A percentile compares a stretch with the other conserved stretches of the same genome.
Evolutionary conservation across 2,329 filamentous ascomycete genomes (phyloP).

Genomic region (Hymenoscyphus repandus): DNA sequence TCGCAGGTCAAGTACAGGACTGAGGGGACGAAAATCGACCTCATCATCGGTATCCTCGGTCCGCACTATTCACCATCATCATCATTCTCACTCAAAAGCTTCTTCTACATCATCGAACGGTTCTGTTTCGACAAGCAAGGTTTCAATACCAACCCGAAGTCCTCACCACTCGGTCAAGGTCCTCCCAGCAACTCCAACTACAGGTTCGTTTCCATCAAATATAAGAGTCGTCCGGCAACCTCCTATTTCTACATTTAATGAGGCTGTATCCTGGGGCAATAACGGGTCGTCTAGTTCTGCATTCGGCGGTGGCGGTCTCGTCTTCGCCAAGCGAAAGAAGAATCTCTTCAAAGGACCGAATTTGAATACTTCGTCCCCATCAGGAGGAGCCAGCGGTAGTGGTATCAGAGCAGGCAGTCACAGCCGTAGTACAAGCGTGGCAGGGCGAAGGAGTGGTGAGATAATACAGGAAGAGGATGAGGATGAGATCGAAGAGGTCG

Average conservation of each 20-base stretch:
- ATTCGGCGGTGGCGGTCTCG: conserved; percentile 57
- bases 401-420: conserved; percentile 33
- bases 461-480: conserved; percentile 65
- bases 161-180: conserved; percentile 92
- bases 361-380: conserved; percentile 39
- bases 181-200: conserved; percentile 82
- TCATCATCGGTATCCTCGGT: conserved; percentile 93
- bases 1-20: conserved; percentile 73
- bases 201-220: conserved; percentile 72
- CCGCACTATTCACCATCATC: conserved; percentile 81
- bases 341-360: conserved; percentile 79
- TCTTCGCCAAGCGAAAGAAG: conserved; percentile 78
- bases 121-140: conserved; percentile 66
- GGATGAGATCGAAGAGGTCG: conserved; percentile 43
- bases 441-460: conserved; percentile 65
- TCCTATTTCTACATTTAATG: conserved; percentile 50
- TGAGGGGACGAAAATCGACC: conserved; percentile 90
- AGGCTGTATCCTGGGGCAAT: conserved; percentile 46
- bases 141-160: conserved; percentile 59
- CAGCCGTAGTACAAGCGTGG: conserved; percentile 56
- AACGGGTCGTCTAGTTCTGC: conserved; percentile 49
- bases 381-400: conserved; percentile 23
- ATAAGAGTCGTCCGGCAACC: conserved; percentile 72
- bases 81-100: conserved; percentile 86
- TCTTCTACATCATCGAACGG: conserved; percentile 84